Conservation (phyloP, 2,329 filamentous ascomycete species). For the Elsinoe ampelina region DNA sequence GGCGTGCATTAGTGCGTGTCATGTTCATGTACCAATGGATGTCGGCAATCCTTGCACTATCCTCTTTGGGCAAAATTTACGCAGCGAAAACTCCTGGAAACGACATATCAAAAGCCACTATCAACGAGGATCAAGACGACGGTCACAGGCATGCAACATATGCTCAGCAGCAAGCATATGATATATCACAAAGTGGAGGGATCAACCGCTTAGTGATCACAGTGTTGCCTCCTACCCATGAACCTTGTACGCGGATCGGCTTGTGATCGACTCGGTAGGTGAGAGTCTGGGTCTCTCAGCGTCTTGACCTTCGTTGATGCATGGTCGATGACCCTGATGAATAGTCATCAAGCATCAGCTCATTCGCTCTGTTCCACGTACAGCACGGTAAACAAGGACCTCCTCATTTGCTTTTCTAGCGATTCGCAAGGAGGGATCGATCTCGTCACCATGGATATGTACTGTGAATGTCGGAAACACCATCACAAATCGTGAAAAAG, state of each 20-base stretch:
- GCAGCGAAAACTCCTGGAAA: neutral
- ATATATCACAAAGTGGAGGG: too few relatives aligned
- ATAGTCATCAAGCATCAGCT: neutral
- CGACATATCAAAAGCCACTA: too few relatives aligned
- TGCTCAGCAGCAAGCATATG: too few relatives aligned
- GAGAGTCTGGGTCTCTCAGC: too few relatives aligned
- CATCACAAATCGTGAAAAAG: neutral
- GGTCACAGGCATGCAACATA: neutral
- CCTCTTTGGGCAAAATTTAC: neutral
- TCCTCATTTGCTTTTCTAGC: too few relatives aligned
- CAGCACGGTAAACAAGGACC: too few relatives aligned
- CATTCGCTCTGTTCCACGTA: too few relatives aligned
- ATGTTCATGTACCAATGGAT: neutral
- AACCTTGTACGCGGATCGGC: neutral
- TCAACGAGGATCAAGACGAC: neutral
- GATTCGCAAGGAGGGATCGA: too few relatives aligned
- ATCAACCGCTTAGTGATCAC: too few relatives aligned
- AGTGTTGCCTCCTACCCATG: too few relatives aligned
- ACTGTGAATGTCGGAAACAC: too few relatives aligned
- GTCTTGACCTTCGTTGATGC: neutral
- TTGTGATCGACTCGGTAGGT: neutral
- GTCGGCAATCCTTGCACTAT: conserved; percentile 2
- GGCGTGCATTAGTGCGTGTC: conserved; percentile 3
- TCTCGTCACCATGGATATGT: too few relatives aligned
- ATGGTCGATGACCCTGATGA: neutral